Conservation (phyloP, 1,284 basidiomycete species). For the Laetiporus sulphureus region DNA sequence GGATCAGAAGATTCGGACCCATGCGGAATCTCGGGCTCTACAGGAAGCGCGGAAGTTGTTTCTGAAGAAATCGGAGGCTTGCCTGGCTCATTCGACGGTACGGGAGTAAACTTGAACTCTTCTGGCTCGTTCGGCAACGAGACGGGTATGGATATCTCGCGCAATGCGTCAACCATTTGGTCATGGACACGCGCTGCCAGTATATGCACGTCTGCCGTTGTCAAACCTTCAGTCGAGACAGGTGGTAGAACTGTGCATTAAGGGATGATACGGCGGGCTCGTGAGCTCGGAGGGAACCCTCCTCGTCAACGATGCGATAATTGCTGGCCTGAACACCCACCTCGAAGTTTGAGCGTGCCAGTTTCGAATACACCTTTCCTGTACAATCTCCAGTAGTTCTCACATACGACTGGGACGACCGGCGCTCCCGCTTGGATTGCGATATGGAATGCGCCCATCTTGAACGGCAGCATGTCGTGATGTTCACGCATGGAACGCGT, state of each 20-base stretch:
- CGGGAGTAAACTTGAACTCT: constrained; percentile 13
- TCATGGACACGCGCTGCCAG: constrained; percentile 60
- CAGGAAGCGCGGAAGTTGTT: constrained; percentile 7
- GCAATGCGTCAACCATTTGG: constrained; percentile 65
- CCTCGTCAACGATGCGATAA: background rate
- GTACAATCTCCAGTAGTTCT: constrained; percentile 91
- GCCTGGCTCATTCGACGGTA: constrained; percentile 9
- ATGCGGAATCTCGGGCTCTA: constrained; percentile 11
- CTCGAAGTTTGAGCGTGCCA: constrained; percentile 77
- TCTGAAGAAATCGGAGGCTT: constrained; percentile 6
- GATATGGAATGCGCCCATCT: constrained; percentile 98
- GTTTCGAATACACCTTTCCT: constrained; percentile 71
- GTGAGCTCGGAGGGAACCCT: background rate
- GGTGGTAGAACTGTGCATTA: constrained; percentile 64
- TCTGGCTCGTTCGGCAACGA: constrained; percentile 19
- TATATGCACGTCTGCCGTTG: constrained; percentile 54
- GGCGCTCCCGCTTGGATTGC: constrained; percentile 87
- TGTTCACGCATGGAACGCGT: constrained; percentile 72
- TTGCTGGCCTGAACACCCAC: constrained; percentile 38
- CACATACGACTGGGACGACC: constrained; percentile 87
- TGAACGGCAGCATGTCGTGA: constrained; percentile 79
- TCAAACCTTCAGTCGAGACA: constrained; percentile 64
- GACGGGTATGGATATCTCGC: constrained; percentile 55
- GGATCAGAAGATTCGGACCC: constrained; percentile 10
- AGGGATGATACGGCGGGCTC: constrained; percentile 7